A percentile compares a stretch with the other conserved stretches of the same genome.
phyloP scores from a whole-genome alignment of 1,139 yeast genomes.

The Zygotorulaspora mrakii region DNA sequence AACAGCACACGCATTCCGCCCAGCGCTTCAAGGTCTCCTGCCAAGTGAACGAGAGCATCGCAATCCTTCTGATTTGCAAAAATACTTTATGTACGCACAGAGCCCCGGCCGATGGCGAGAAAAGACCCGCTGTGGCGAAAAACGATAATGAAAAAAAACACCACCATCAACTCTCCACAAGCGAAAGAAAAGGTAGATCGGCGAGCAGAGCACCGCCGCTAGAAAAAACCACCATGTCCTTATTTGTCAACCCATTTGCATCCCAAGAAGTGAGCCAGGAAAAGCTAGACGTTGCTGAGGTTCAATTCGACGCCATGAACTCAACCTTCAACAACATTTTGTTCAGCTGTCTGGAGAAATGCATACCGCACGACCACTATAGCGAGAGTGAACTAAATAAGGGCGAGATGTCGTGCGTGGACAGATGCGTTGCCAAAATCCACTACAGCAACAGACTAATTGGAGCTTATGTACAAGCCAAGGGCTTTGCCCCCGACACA shows the following conservation, averaged over 20 bases:
- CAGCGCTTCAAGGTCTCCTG: no score
- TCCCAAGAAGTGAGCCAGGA: slow-evolving; percentile 57
- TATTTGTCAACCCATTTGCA: slow-evolving; percentile 49
- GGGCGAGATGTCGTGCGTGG: slow-evolving; percentile 73
- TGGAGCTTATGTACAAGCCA: slow-evolving; percentile 48
- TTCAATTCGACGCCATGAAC: slow-evolving; percentile 72
- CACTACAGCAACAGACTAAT: slow-evolving; percentile 60
- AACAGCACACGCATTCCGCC: slow-evolving; percentile 38
- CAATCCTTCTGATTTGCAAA: no score
- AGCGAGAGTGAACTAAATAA: slow-evolving; percentile 77
- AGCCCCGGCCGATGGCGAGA: no score
- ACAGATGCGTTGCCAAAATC: slow-evolving; percentile 74
- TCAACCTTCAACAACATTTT: slow-evolving; percentile 60
- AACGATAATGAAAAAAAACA: neutral
- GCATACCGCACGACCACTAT: slow-evolving; percentile 64
- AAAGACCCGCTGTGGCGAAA: no score
- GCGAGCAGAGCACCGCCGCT: no score
- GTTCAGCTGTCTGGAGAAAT: slow-evolving; percentile 58
- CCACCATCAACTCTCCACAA: slow-evolving; percentile 4
- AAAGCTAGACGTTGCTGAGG: slow-evolving; percentile 64
- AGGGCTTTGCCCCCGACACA: slow-evolving; percentile 31
- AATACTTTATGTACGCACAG: no score
- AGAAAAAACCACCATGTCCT: slow-evolving; percentile 57
- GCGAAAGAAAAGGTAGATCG: no score
- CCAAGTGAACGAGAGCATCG: no score